Evolutionary conservation across 2,329 filamentous ascomycete species (phyloP).

Genomic region (Parastagonospora nodorum): DNA sequence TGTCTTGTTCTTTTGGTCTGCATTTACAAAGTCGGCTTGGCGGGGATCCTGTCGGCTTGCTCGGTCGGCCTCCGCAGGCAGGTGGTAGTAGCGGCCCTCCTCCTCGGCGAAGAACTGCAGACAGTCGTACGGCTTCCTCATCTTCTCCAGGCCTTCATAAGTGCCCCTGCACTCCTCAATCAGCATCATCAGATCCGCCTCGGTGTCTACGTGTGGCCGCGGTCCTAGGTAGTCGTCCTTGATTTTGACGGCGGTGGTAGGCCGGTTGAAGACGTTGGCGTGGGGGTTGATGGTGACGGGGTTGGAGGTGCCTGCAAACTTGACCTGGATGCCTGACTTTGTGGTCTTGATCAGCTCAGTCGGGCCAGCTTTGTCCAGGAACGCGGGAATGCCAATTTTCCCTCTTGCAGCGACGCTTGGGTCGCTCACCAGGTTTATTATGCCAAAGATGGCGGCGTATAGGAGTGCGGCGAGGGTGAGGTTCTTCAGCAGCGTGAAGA

Average conservation of each 20-base stretch:
- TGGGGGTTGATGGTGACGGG: slow-evolving; percentile 56
- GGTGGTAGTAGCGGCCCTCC: slow-evolving; percentile 57
- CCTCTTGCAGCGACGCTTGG: slow-evolving; percentile 47
- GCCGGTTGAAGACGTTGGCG: slow-evolving; percentile 61
- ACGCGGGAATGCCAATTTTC: slow-evolving; percentile 49
- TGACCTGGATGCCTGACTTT: slow-evolving; percentile 48
- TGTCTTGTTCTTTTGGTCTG: slow-evolving; percentile 50
- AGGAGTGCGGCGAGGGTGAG: slow-evolving; percentile 49
- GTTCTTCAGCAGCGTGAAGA: slow-evolving; percentile 50
- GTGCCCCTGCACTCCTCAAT: slow-evolving; percentile 60
- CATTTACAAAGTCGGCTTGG: slow-evolving; percentile 49
- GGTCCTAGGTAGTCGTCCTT: slow-evolving; percentile 59
- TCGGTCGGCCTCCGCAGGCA: slow-evolving; percentile 49
- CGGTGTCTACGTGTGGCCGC: slow-evolving; percentile 58
- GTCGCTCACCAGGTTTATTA: slow-evolving; percentile 49
- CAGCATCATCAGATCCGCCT: slow-evolving; percentile 58
- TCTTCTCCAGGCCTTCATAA: slow-evolving; percentile 59
- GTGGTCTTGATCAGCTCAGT: slow-evolving; percentile 49
- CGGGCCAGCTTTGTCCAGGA: slow-evolving; percentile 48
- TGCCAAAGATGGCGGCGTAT: slow-evolving; percentile 49
- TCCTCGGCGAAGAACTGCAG: slow-evolving; percentile 56
- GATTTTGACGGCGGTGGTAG: slow-evolving; percentile 54
- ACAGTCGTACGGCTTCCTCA: slow-evolving; percentile 60
- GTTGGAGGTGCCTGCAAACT: slow-evolving; percentile 49
- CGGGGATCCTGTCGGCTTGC: slow-evolving; percentile 50